Evolutionary conservation across 441 rosid genomes (phyloP), one percentile per base, ranked within the genome.

Genomic region (Adansonia grandidieri): DNA sequence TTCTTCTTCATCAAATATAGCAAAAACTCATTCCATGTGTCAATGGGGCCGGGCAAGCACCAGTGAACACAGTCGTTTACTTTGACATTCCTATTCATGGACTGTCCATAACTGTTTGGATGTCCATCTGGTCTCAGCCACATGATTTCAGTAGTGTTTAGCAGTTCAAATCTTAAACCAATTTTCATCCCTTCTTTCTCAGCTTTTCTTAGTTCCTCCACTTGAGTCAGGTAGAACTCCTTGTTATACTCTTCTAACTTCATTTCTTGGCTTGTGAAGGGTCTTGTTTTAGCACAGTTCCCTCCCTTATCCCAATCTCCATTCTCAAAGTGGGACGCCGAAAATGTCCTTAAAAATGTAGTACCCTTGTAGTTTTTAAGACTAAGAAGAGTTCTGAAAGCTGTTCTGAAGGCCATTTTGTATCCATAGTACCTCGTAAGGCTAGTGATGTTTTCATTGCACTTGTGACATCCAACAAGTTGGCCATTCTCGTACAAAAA

Each of bases 1-100:
- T 84, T 28, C 32, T 28, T 85, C 83, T 92, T 85, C 83, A 93
- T 79, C 82, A 89, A 73, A 17, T 88, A 73, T 22, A 89, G 83
- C 85, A 94, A 84, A 54, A 94, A 86, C 83, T 94, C 97, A 69
- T 94, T 94, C 98, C 98, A 94, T 17, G 90, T 82, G 80, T 94
- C 98, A 56, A 90, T 77, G 0, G 98, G 95, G 3, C 97, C 98
- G 1, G 98, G 98, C 84, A 91, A 77, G 80, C 97, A 94, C 98
- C 98, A 94, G 79, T 94, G 98, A 57, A 93, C 95, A 80, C 97
- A 94, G 78, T 94, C 97, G 28, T 87, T 86, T 3, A 85, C 70
- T 0, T 85, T 83, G 51, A 61, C 75, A 71, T 90, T 92, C 77
- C 61, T 76, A 58, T 82, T 85, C 5, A 54, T 77, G 4, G 82